A percentile compares a stretch with the other conserved stretches of the same genome.
Evolutionary conservation across 1,284 basidiomycete species (phyloP).

Genomic region (Ceratobasidium theobromae): DNA sequence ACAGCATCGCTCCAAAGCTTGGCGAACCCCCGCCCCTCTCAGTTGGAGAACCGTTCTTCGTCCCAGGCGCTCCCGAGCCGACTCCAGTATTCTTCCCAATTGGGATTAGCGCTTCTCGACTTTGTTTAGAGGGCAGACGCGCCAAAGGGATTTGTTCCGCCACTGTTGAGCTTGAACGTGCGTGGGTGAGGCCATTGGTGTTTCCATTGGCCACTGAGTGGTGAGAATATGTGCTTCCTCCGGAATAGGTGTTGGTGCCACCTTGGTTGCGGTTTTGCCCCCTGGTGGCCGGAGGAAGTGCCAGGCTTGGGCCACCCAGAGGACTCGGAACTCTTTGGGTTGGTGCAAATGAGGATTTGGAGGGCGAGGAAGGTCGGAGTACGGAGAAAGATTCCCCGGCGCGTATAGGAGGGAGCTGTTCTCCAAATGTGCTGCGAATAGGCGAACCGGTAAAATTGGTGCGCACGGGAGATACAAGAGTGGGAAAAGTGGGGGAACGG

Average conservation of each 20-base stretch:
- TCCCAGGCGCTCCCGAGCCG: too few relatives aligned
- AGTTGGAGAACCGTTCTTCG: too few relatives aligned
- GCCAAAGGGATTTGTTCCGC: slow-evolving; percentile 21
- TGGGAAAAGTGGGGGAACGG: slow-evolving; percentile 21
- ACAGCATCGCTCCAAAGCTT: slow-evolving; percentile 18
- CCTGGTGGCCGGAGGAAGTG: background rate
- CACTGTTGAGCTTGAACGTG: slow-evolving; percentile 5
- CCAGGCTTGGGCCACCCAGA: background rate
- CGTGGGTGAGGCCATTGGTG: background rate
- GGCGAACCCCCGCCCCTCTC: background rate
- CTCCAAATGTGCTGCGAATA: slow-evolving; percentile 7
- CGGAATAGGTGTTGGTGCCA: slow-evolving; percentile 1
- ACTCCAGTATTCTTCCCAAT: too few relatives aligned
- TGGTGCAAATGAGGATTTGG: background rate
- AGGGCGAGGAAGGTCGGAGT: background rate
- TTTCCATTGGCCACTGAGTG: too few relatives aligned
- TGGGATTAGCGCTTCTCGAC: slow-evolving; percentile 12
- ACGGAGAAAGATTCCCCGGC: slow-evolving; percentile 16
- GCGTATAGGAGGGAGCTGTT: slow-evolving; percentile 4
- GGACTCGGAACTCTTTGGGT: slow-evolving; percentile 12
- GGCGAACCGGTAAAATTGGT: slow-evolving; percentile 15
- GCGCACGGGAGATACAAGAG: slow-evolving; percentile 7
- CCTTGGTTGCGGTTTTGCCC: background rate
- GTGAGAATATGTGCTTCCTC: slow-evolving; percentile 9
- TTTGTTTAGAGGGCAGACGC: slow-evolving; percentile 13